phyloP scores from a whole-genome alignment of 805 yeast species.

The Suhomyces xylopsoci region DNA sequence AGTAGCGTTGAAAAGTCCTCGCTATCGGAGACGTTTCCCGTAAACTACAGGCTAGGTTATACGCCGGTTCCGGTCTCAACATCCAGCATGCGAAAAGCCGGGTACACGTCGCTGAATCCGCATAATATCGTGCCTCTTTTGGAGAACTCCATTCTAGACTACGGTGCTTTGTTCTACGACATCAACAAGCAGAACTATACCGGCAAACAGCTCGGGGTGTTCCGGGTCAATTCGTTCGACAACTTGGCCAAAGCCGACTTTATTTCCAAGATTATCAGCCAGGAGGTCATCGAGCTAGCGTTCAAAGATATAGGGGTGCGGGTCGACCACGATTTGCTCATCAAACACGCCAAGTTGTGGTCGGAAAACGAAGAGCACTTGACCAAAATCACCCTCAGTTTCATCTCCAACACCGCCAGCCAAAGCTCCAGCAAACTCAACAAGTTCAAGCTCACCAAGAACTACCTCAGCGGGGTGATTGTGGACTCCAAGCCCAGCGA shows the following conservation, averaged over 20 bases:
- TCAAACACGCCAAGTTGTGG: slow-evolving; percentile 47
- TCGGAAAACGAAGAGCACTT: slow-evolving; percentile 42
- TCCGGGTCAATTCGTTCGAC: slow-evolving; percentile 49
- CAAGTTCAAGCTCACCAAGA: slow-evolving; percentile 35
- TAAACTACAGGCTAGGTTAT: slow-evolving; percentile 17
- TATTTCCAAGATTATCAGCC: slow-evolving; percentile 45
- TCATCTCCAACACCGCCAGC: slow-evolving; percentile 42
- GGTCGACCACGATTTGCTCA: slow-evolving; percentile 31
- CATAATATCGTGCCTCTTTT: slow-evolving; percentile 27
- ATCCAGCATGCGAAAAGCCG: slow-evolving; percentile 31
- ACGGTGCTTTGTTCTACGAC: slow-evolving; percentile 47
- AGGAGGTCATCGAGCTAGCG: slow-evolving; percentile 46
- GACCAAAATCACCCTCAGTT: slow-evolving; percentile 37
- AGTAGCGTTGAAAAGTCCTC: slow-evolving; percentile 9
- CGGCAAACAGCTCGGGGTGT: slow-evolving; percentile 51
- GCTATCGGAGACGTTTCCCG: slow-evolving; percentile 5
- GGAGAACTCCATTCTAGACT: slow-evolving; percentile 37
- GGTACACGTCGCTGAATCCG: slow-evolving; percentile 33
- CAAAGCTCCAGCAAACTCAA: slow-evolving; percentile 30
- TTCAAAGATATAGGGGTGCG: slow-evolving; percentile 42
- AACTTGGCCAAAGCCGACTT: slow-evolving; percentile 49
- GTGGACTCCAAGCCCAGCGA: slow-evolving; percentile 35
- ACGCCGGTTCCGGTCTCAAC: slow-evolving; percentile 33
- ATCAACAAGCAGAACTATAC: slow-evolving; percentile 27
- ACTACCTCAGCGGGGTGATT: slow-evolving; percentile 40